Evolutionary conservation across 352 stramenopile species (phyloP), one percentile per base, ranked within the genome.

Genomic region (Aphanomyces invadans): DNA sequence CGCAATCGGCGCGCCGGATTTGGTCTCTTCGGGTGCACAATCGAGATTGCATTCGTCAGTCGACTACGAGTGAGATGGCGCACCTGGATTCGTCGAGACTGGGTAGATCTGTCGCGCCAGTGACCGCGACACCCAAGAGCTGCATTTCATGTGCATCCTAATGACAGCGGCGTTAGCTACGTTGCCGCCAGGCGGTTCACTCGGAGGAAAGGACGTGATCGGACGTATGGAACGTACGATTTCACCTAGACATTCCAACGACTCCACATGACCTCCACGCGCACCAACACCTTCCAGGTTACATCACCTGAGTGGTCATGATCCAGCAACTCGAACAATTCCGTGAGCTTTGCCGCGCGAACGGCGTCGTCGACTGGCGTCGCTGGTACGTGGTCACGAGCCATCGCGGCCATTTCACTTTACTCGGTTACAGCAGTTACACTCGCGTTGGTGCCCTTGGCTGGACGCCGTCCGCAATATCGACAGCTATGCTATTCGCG

Each of bases 291-390:
- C 1, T 54, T 15, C n/a, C 46, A 54, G 2, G n/a, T 19, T 38
- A 7, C 17, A n/a, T 29, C 12, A 57, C 49, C 49, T 33, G 49
- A 57, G 7, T 29, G 23, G 19, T 57, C 29, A 39, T 57, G 23
- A n/a, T 57, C 49, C 12, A 57, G 23, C 29, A 57, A 26, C 21
- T 57, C 49, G 36, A 57, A 57, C n/a, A 57, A 32, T 26, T 57
- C 49, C 7, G 36, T 33, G 21, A 57, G 49, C 19, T 57, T 57
- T n/a, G 25, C 29, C 11, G 32, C 49, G 25, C 49, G 25, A 21
- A 21, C 12, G 12, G 9, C 5, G 1, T 57, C 12, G 19, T 57
- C 49, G 21, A 10, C 23, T 29, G 49, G 19, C 49, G 9, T n/a
- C 12, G 21, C 12, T 26, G 4, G 9, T 9, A 23, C 9, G 4